Evolutionary conservation across 2,329 filamentous ascomycete species (phyloP).

Genomic region (Purpureocillium takamizusanense): DNA sequence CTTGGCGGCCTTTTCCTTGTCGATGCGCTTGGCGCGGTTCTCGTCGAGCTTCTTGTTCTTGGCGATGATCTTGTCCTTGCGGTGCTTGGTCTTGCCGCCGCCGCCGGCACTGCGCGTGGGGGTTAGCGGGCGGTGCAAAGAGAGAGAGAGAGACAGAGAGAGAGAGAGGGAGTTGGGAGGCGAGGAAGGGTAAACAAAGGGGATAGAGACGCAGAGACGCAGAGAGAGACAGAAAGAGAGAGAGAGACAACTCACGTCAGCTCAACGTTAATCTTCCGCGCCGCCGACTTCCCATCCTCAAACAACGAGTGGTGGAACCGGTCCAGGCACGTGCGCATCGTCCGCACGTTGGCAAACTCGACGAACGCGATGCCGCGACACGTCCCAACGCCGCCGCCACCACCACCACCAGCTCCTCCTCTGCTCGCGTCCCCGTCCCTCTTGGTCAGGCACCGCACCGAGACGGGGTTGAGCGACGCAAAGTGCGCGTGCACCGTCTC

Average conservation of each 20-base stretch:
- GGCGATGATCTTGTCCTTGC: slow-evolving; percentile 67
- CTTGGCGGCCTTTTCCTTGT: slow-evolving; percentile 34
- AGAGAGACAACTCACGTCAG: slow-evolving; percentile 54
- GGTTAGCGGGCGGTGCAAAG: background rate
- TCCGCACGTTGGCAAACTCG: slow-evolving; percentile 78
- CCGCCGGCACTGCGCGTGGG: slow-evolving; percentile 68
- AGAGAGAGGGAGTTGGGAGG: too few relatives aligned
- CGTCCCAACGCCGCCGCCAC: too few relatives aligned
- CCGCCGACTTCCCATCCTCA: slow-evolving; percentile 39
- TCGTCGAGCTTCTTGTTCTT: slow-evolving; percentile 85
- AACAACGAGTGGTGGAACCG: slow-evolving; percentile 84
- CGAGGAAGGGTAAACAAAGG: too few relatives aligned
- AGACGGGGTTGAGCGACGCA: slow-evolving; percentile 46
- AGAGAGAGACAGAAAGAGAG: background rate
- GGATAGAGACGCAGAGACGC: too few relatives aligned
- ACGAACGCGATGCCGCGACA: slow-evolving; percentile 78
- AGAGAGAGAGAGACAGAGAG: too few relatives aligned
- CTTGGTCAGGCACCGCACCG: slow-evolving; percentile 60
- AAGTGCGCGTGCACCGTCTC: slow-evolving; percentile 68
- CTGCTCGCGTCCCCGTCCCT: slow-evolving; percentile 44
- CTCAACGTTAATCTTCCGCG: slow-evolving; percentile 84
- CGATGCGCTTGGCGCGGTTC: slow-evolving; percentile 40
- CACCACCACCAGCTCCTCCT: too few relatives aligned
- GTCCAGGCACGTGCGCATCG: slow-evolving; percentile 88
- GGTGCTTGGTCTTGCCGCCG: slow-evolving; percentile 64